Conservation (phyloP, 805 yeast species). For the Kodamaea hsintzibuensis region DNA sequence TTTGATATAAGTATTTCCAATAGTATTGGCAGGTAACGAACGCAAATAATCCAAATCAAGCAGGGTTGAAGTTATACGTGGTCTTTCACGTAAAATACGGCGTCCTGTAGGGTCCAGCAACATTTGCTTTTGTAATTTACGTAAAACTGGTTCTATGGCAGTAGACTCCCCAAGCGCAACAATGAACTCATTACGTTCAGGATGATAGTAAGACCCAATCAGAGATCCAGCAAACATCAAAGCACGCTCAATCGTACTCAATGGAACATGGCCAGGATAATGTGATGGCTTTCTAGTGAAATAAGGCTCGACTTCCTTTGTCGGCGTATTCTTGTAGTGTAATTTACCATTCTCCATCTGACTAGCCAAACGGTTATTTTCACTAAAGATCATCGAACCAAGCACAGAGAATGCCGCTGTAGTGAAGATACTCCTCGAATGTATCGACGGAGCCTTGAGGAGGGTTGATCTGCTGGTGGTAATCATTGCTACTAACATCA, state of each 20-base stretch:
- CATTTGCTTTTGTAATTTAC: slow-evolving; percentile 68
- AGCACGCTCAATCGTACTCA: slow-evolving; percentile 60
- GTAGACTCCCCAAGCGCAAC: slow-evolving; percentile 90
- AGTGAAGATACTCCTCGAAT: slow-evolving; percentile 13
- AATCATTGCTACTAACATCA: slow-evolving; percentile 4
- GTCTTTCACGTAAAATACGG: slow-evolving; percentile 72
- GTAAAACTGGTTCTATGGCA: slow-evolving; percentile 69
- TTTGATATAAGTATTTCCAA: slow-evolving; percentile 76
- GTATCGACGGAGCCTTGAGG: background rate
- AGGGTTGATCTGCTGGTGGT: background rate
- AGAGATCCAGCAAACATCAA: slow-evolving; percentile 73
- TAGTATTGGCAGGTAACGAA: slow-evolving; percentile 60
- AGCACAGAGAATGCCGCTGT: slow-evolving; percentile 20
- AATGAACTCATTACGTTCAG: slow-evolving; percentile 71
- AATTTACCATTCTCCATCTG: slow-evolving; percentile 55
- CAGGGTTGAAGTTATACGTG: slow-evolving; percentile 75
- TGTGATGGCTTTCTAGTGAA: slow-evolving; percentile 45
- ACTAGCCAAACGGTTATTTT: slow-evolving; percentile 57
- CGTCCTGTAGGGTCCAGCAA: slow-evolving; percentile 75
- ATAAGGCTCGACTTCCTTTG: slow-evolving; percentile 28
- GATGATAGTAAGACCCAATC: slow-evolving; percentile 73
- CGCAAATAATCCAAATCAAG: slow-evolving; percentile 63
- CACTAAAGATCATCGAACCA: slow-evolving; percentile 36
- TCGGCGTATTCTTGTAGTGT: slow-evolving; percentile 37
- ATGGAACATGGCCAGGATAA: slow-evolving; percentile 80